Evolutionary conservation across 2,329 filamentous ascomycete genomes (phyloP).

Genomic region (Ophiostoma triangulosporum): DNA sequence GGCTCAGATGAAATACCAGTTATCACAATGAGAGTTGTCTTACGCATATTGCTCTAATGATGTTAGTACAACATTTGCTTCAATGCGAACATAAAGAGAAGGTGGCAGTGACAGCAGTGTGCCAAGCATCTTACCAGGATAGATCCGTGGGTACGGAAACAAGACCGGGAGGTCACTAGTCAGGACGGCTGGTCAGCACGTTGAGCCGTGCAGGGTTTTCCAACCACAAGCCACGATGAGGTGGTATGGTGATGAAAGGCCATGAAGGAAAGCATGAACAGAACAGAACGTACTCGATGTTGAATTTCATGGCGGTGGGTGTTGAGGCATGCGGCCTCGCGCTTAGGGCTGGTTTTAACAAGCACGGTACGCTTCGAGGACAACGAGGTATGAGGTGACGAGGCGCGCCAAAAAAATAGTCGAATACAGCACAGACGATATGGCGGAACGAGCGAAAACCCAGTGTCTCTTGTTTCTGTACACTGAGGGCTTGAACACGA

Average conservation of each 20-base stretch:
- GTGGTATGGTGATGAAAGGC: not conserved
- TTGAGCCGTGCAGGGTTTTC: not conserved
- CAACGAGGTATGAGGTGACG: not conserved
- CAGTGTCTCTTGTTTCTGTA: not conserved
- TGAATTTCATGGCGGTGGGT: constrained; percentile 31
- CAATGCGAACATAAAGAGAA: not conserved
- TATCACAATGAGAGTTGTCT: constrained; percentile 1
- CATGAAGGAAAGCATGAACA: not conserved
- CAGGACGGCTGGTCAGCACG: not conserved
- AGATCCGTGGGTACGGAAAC: constrained; percentile 46
- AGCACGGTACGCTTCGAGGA: not conserved
- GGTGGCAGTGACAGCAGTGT: not conserved
- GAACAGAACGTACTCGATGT: constrained; percentile 39
- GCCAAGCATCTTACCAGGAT: constrained; percentile 17
- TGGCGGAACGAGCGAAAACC: not conserved
- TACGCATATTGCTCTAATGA: constrained; percentile 38
- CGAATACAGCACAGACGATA: not conserved
- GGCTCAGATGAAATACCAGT: too few relatives aligned
- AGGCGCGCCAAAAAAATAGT: not conserved
- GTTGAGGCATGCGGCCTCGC: not conserved
- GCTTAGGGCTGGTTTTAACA: not conserved
- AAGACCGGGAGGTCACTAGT: constrained; percentile 40
- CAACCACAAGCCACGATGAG: not conserved
- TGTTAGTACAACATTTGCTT: not conserved
- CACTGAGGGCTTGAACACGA: not conserved